These are phyloP conservation scores for Gossypium schwendimanii DNA, from an alignment of 441 rosid genomes.

Conservation along the genomic window DNA sequence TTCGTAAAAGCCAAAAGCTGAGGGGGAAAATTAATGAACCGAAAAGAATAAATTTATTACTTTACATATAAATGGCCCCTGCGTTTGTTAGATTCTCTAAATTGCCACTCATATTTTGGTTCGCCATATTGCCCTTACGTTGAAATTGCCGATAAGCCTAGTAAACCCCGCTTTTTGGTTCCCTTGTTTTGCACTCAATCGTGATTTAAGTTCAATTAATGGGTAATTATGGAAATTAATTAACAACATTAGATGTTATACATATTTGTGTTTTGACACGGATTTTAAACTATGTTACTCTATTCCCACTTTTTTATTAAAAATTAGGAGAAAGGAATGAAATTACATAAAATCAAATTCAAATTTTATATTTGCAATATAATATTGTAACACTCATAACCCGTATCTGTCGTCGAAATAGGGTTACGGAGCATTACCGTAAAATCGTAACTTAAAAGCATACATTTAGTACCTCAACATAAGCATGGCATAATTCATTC, in stretches of 20 bases:
- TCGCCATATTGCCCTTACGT: constrained; percentile 7
- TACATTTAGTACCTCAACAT: no score
- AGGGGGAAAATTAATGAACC: not conserved
- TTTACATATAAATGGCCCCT: not conserved
- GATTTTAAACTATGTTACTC: no score
- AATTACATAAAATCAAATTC: no score
- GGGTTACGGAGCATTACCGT: no score
- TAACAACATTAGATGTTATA: not conserved
- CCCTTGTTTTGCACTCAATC: not conserved
- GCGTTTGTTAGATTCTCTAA: not conserved
- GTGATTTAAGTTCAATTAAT: not conserved
- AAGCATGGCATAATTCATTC: no score
- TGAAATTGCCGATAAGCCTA: not conserved
- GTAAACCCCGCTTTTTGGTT: not conserved
- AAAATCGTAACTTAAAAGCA: no score
- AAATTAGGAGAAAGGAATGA: no score
- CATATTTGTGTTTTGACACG: no score
- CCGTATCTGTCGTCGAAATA: no score
- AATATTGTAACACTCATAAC: no score
- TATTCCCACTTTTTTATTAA: no score
- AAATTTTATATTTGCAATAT: no score
- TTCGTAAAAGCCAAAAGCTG: not conserved
- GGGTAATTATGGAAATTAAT: not conserved
- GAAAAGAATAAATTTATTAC: not conserved
- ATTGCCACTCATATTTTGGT: not conserved